Percentiles rank a stretch among this genome's conserved stretches.
Evolutionary conservation across 495 filamentous ascomycete genomes (phyloP).

Genomic region (Penicillium lividum): DNA sequence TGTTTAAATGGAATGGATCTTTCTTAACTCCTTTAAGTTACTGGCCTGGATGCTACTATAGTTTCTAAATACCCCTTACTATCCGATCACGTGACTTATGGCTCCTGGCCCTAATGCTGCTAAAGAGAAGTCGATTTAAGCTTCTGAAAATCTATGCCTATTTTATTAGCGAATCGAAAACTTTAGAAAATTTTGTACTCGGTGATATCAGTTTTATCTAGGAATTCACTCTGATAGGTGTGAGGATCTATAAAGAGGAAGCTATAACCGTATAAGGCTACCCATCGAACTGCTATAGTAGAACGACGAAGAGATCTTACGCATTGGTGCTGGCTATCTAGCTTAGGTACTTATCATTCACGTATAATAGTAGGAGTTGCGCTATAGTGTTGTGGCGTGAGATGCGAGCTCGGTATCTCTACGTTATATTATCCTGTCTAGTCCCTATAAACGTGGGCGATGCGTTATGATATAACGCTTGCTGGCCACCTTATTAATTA

Average conservation of each 20-base stretch:
- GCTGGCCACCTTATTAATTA: conserved; percentile 1
- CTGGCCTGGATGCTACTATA: background rate
- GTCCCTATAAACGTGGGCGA: conserved; percentile 1
- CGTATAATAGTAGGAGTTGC: background rate
- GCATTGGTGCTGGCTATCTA: conserved; percentile 2
- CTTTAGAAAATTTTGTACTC: background rate
- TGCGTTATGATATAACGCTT: conserved; percentile 5
- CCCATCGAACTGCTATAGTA: background rate
- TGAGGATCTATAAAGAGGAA: background rate
- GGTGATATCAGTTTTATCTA: conserved; percentile 2
- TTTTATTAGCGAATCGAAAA: conserved; percentile 4
- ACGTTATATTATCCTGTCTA: background rate
- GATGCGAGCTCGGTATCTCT: conserved; percentile 4
- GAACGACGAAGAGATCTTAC: background rate
- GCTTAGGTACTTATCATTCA: background rate
- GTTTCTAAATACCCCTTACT: background rate
- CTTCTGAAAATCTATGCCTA: conserved; percentile 5
- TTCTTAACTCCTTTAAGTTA: background rate
- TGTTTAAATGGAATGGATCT: background rate
- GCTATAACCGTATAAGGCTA: background rate
- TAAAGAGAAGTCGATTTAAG: conserved; percentile 6
- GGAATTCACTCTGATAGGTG: background rate
- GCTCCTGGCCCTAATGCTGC: background rate
- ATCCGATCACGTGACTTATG: background rate
- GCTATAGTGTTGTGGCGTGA: background rate